These are phyloP conservation scores for Carex cristatella DNA, from an alignment of 176 grass and related monocot genomes.

Conservation along the genomic window DNA sequence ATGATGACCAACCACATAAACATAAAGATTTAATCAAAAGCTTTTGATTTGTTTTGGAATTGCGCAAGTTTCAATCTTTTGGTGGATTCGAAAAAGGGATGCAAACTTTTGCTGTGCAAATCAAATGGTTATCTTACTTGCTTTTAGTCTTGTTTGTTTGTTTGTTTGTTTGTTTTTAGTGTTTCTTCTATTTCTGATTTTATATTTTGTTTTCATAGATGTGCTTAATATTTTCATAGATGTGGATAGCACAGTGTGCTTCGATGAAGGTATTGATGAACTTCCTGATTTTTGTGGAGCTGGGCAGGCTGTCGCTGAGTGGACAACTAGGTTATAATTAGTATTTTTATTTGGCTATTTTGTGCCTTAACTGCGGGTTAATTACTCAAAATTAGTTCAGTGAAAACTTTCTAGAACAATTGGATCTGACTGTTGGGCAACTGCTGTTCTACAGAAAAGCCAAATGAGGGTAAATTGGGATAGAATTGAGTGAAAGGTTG, in stretches of 20 bases:
- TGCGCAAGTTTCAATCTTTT: neutral
- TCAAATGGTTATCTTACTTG: neutral
- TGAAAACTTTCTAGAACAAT: neutral
- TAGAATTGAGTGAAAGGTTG: neutral
- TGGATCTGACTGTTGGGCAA: neutral
- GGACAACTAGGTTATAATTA: slow-evolving; percentile 52
- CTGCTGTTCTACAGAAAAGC: neutral
- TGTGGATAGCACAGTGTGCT: slow-evolving; percentile 84
- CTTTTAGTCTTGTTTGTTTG: neutral
- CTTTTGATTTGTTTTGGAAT: neutral
- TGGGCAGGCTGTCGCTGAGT: slow-evolving; percentile 74
- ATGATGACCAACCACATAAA: neutral
- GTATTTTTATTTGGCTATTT: neutral
- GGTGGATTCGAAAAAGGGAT: neutral
- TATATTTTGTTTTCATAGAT: slow-evolving; percentile 24
- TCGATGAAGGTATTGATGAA: slow-evolving; percentile 90
- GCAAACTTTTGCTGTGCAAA: neutral
- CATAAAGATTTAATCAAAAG: neutral
- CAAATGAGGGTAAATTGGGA: neutral
- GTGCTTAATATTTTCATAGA: slow-evolving; percentile 53
- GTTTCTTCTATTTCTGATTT: neutral
- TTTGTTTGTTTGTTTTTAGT: neutral
- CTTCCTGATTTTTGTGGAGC: slow-evolving; percentile 76
- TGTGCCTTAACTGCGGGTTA: neutral
- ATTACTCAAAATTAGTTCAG: neutral